A percentile compares a stretch with the other conserved stretches of the same genome.
phyloP scores from a whole-genome alignment of 2,329 filamentous ascomycete species.

The Fusarium sp. region DNA sequence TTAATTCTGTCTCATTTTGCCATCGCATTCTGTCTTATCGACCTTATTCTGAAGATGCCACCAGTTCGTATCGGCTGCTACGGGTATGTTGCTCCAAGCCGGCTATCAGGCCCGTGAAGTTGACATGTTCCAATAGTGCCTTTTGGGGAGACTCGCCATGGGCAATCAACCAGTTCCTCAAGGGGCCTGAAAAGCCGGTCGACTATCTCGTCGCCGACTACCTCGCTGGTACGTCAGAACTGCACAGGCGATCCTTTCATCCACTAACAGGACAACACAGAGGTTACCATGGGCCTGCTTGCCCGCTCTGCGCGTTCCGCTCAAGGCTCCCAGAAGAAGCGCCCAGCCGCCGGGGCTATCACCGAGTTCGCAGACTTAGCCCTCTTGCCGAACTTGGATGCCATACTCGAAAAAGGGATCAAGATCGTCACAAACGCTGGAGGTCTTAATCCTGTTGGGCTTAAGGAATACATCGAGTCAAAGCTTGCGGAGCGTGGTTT shows the following conservation, averaged over 20 bases:
- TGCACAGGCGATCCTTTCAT: not conserved
- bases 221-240: not conserved
- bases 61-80: not conserved
- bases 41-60: not conserved
- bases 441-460: not conserved
- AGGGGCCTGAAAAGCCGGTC: not conserved
- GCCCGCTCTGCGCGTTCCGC: not conserved
- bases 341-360: not conserved
- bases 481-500: not conserved
- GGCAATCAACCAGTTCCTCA: not conserved
- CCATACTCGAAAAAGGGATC: not conserved
- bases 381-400: not conserved
- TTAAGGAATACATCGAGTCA: not conserved
- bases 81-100: not conserved
- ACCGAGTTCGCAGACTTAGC: not conserved
- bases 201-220: not conserved
- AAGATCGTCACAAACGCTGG: not conserved
- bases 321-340: not conserved
- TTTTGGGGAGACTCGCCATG: not conserved
- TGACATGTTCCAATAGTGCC: not conserved
- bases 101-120: not conserved
- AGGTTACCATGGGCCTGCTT: not conserved
- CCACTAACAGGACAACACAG: not conserved
- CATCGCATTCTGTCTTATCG: not conserved
- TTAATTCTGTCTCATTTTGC: not conserved